A percentile compares a stretch with the other conserved stretches of the same genome.
Evolutionary conservation across 163 green algal species (phyloP).

Genomic region (Scenedesmus sp.): DNA sequence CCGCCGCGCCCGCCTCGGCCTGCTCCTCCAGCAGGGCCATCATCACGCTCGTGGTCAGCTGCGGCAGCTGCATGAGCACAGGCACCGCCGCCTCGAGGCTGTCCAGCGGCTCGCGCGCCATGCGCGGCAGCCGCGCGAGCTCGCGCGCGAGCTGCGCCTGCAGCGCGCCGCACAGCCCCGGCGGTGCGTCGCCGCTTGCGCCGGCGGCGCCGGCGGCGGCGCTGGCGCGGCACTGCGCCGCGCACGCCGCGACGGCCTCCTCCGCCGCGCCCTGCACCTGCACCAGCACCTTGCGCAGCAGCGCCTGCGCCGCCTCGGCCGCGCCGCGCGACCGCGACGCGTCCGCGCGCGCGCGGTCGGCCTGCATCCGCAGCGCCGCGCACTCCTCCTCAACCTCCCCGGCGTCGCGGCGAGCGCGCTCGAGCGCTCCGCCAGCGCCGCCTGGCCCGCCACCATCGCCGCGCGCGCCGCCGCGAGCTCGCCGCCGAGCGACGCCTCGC

Average conservation of each 20-base stretch:
- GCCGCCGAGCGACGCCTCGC: constrained; percentile 6
- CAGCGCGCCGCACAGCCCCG: constrained; percentile 1
- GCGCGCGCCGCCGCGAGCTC: constrained; percentile 9
- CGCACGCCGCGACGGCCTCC: constrained; percentile 7
- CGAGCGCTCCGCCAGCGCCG: constrained; percentile 30
- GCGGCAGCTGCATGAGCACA: constrained; percentile 23
- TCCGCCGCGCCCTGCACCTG: constrained; percentile 29
- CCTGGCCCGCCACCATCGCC: not conserved
- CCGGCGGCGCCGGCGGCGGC: too few species aligned
- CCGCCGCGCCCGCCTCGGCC: too few species aligned
- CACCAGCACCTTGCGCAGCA: constrained; percentile 2
- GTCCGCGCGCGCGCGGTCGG: not conserved
- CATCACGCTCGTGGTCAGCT: not conserved
- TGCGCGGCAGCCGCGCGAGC: constrained; percentile 7
- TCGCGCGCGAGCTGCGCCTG: constrained; percentile 26
- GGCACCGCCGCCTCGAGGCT: not conserved
- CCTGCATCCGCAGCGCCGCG: not conserved
- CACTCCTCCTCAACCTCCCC: constrained; percentile 7
- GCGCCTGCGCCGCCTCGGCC: not conserved
- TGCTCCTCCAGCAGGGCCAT: constrained; percentile 18
- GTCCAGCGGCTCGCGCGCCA: not conserved
- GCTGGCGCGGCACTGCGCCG: too few species aligned
- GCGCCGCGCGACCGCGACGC: not conserved
- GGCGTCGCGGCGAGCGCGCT: not conserved
- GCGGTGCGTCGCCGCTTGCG: too few species aligned